Evolutionary conservation across 2,329 filamentous ascomycete genomes (phyloP).

Genomic region (Endothia cerciana): DNA sequence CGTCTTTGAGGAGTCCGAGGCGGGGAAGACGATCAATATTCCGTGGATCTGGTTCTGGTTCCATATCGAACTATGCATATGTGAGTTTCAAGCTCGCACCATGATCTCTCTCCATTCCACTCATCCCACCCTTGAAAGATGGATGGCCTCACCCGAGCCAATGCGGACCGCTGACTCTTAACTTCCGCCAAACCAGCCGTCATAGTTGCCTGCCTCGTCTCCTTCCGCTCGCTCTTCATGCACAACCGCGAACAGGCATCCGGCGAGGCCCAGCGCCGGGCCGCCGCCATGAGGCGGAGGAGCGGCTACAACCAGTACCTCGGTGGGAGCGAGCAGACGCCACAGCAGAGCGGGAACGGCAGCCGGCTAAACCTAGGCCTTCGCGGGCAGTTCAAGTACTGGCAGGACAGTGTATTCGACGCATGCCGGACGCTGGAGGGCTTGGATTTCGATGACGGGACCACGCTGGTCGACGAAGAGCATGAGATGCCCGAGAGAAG

Average conservation of each 20-base stretch:
- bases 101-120: background rate
- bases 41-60: slow-evolving; percentile 31
- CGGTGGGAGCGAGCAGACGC: slow-evolving; percentile 4
- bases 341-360: slow-evolving; percentile 13
- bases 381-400: slow-evolving; percentile 19
- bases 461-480: slow-evolving; percentile 22
- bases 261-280: slow-evolving; percentile 19
- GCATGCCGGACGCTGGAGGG: slow-evolving; percentile 27
- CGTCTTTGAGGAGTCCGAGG: slow-evolving; percentile 20
- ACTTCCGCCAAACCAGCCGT: slow-evolving; percentile 5
- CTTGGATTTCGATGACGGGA: slow-evolving; percentile 21
- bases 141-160: background rate
- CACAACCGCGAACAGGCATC: slow-evolving; percentile 20
- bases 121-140: background rate
- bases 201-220: slow-evolving; percentile 28
- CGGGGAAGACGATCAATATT: slow-evolving; percentile 26
- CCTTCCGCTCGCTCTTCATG: slow-evolving; percentile 29
- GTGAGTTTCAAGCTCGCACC: slow-evolving; percentile 1
- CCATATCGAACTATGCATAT: slow-evolving; percentile 27
- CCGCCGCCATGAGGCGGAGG: slow-evolving; percentile 11
- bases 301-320: slow-evolving; percentile 19
- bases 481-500: slow-evolving; percentile 10
- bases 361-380: slow-evolving; percentile 15
- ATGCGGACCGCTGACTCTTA: background rate
- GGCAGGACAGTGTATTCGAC: slow-evolving; percentile 27